phyloP scores from a whole-genome alignment of 169 alveolate genomes.

The Cryptosporidium meleagridis region DNA sequence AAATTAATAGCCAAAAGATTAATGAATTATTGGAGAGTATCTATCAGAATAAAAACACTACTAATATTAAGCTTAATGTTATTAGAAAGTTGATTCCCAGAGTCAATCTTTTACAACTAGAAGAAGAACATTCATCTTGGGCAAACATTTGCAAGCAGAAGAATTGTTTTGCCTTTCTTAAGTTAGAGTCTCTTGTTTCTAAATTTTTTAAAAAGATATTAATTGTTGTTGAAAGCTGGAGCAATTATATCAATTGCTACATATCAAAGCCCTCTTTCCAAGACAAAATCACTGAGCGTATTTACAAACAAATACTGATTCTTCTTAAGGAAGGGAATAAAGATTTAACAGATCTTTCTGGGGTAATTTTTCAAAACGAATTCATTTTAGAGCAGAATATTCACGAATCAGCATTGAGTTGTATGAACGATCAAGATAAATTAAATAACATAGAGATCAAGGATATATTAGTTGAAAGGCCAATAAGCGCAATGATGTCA shows the following conservation, averaged over 20 bases:
- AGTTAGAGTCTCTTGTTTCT: conserved; percentile 1
- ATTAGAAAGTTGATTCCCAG: conserved; percentile 5
- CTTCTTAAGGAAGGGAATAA: background rate
- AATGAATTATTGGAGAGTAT: background rate
- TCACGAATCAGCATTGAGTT: background rate
- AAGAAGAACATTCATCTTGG: conserved; percentile 18
- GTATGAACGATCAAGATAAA: background rate
- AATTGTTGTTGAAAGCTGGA: conserved; percentile 1
- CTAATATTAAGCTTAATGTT: background rate
- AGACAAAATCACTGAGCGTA: background rate
- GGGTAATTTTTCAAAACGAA: conserved; percentile 1
- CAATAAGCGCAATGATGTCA: background rate
- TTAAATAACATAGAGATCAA: background rate
- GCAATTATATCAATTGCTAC: background rate
- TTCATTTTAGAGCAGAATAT: background rate
- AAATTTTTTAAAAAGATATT: background rate
- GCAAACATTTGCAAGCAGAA: background rate
- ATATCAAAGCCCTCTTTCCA: background rate
- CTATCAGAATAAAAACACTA: background rate
- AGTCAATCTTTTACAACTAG: conserved; percentile 11
- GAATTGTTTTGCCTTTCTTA: conserved; percentile 2
- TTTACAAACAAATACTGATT: conserved; percentile 2
- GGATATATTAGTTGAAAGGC: background rate
- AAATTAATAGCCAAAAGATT: background rate
- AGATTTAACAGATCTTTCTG: background rate